Conservation (phyloP, 805 yeast genomes). For the Zygosaccharomyces bisporus region DNA sequence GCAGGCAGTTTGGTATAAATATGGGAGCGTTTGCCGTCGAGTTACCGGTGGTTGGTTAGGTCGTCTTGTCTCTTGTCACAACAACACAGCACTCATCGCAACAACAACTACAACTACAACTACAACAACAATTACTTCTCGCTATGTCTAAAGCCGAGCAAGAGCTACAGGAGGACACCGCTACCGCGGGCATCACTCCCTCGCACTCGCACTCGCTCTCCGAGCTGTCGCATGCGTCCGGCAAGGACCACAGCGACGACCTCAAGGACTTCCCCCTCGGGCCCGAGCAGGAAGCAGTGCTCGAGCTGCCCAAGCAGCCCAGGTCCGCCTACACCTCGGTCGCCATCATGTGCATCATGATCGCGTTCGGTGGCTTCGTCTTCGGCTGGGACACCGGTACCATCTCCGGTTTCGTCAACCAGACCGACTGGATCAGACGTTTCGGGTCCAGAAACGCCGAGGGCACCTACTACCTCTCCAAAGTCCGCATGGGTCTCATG, state of each 20-base stretch:
- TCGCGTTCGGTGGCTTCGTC: constrained; percentile 41
- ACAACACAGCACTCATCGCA: constrained; percentile 5
- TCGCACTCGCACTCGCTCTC: constrained; percentile 20
- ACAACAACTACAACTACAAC: constrained; percentile 6
- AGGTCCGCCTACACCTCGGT: constrained; percentile 36
- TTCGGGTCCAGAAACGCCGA: constrained; percentile 47
- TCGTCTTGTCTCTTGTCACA: neutral
- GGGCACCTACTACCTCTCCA: constrained; percentile 48
- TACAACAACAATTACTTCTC: constrained; percentile 2
- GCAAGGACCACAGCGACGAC: constrained; percentile 31
- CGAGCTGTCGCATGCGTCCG: constrained; percentile 27
- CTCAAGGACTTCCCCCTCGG: constrained; percentile 17
- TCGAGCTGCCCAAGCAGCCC: constrained; percentile 35
- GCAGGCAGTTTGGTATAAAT: constrained; percentile 14
- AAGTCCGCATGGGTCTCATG: constrained; percentile 53
- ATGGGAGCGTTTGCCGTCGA: neutral
- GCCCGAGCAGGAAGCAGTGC: constrained; percentile 14
- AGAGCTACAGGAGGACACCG: neutral
- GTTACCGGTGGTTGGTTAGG: neutral
- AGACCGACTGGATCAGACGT: constrained; percentile 49
- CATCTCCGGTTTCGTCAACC: constrained; percentile 65
- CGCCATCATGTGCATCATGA: constrained; percentile 32
- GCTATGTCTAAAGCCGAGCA: neutral
- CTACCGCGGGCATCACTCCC: constrained; percentile 14
- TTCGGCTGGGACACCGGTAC: constrained; percentile 84